Base-by-base conservation (phyloP, 2,329 filamentous ascomycete species). In the Lecanosticta acicola region DNA sequence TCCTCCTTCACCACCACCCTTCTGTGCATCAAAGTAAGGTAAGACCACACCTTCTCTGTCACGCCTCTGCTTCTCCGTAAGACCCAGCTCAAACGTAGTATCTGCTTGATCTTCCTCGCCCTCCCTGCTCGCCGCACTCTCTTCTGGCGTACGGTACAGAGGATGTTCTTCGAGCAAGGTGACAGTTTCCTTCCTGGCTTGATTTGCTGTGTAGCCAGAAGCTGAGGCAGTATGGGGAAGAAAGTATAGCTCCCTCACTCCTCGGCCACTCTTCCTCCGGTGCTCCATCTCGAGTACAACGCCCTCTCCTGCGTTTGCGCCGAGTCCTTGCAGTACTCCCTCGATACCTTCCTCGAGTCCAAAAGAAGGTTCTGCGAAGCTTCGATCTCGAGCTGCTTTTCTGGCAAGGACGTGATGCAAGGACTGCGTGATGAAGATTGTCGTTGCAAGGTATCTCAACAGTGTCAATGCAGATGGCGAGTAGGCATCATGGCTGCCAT, bases 1-100 rank as follows among this genome's bases (percentile, higher is more conserved):
- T 0, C 93, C 93, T 3, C 93, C 91, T 59, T 94, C 88, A 0
- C 90, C 90, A 0, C 80, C 72, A 3, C 77, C 79, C 43, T 81
- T 87, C 75, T 98, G 93, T 18, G 93, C 93, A 71, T 98, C 93
- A 68, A 94, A 96, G 66, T 98, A 97, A 13, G 93, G 93, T 66
- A 97, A 66, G 33, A 97, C 86, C 7, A 98, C 87, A 0, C 85
- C 87, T 59, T 96, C 91, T 19, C 93, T 74, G 41, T 94, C 91
- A 54, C 77, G 76, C 58, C 85, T 79, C 71, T 98, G 93, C 71
- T 93, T 89, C 48, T 95, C 91, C 14, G 91, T 97, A 48, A 98
- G 71, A 0, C 84, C 83, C 3, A 98, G 69, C 54, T 85, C 84
- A 63, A 98, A 98, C 0, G 91, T 95, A 8, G 85, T 84, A 58